Evolutionary conservation across 768 basidiomycete genomes (phyloP).

Genomic region (Boletus patriciae): DNA sequence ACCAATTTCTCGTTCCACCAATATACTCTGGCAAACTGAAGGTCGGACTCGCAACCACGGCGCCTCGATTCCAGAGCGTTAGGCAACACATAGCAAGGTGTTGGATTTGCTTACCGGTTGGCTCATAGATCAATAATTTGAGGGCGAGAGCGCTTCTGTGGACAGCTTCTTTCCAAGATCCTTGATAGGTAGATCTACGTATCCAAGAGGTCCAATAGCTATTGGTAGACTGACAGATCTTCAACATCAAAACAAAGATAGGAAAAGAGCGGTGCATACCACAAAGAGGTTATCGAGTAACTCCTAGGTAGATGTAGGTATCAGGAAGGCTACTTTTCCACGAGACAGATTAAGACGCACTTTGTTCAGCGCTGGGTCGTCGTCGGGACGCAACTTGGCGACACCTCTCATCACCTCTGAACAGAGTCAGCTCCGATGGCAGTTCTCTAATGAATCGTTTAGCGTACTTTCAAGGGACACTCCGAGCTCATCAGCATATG

Average conservation of each 20-base stretch:
- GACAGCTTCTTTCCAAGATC: slow-evolving; percentile 95
- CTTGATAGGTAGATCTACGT: slow-evolving; percentile 82
- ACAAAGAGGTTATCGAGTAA: slow-evolving; percentile 57
- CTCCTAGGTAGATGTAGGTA: slow-evolving; percentile 37
- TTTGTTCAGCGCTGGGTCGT: slow-evolving; percentile 74
- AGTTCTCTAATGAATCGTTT: not conserved
- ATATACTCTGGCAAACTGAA: slow-evolving; percentile 93
- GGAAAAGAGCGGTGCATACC: slow-evolving; percentile 35
- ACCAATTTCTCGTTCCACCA: slow-evolving; percentile 90
- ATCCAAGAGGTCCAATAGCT: slow-evolving; percentile 90
- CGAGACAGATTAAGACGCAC: slow-evolving; percentile 31
- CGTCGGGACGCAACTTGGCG: slow-evolving; percentile 47
- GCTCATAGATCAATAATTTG: slow-evolving; percentile 91
- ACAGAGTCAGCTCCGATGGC: not conserved
- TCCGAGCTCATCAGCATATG: slow-evolving; percentile 45
- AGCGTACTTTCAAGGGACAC: slow-evolving; percentile 44
- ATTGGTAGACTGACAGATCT: slow-evolving; percentile 56
- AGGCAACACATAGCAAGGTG: not conserved
- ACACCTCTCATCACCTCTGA: slow-evolving; percentile 46
- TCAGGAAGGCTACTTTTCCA: not conserved
- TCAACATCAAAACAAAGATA: not conserved
- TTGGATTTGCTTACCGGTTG: slow-evolving; percentile 55
- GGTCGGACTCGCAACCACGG: slow-evolving; percentile 92
- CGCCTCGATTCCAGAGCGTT: slow-evolving; percentile 47
- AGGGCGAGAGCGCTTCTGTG: slow-evolving; percentile 90